phyloP scores from a whole-genome alignment of 2,329 filamentous ascomycete species.

The Thermochaetoides dissita region DNA sequence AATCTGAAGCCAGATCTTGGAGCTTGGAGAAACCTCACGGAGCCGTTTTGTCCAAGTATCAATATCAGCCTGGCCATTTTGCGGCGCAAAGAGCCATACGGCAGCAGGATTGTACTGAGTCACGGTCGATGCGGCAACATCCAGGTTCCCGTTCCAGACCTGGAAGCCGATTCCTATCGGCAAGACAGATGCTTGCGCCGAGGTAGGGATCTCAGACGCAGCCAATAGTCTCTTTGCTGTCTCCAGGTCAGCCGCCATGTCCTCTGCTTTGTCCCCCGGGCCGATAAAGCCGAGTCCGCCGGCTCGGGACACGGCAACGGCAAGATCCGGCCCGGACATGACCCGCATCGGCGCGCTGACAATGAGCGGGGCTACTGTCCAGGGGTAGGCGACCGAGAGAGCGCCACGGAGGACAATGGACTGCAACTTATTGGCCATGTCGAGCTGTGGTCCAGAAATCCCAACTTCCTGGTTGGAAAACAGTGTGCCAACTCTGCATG shows the following conservation, averaged over 20 bases:
- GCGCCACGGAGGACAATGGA: slow-evolving; percentile 1
- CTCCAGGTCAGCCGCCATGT: slow-evolving; percentile 20
- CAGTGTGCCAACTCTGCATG: background rate
- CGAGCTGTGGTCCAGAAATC: background rate
- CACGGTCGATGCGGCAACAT: slow-evolving; percentile 19
- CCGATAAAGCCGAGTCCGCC: slow-evolving; percentile 49
- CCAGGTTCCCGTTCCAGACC: slow-evolving; percentile 29
- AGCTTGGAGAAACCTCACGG: slow-evolving; percentile 25
- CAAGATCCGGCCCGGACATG: slow-evolving; percentile 41
- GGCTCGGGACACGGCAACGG: slow-evolving; percentile 52
- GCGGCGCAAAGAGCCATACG: slow-evolving; percentile 34
- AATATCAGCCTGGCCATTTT: slow-evolving; percentile 22
- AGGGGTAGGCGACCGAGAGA: slow-evolving; percentile 26
- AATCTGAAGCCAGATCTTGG: slow-evolving; percentile 39
- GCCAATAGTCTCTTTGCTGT: slow-evolving; percentile 14
- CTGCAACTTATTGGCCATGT: slow-evolving; percentile 2
- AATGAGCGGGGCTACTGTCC: slow-evolving; percentile 44
- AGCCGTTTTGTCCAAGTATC: slow-evolving; percentile 32
- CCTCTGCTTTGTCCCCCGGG: slow-evolving; percentile 22
- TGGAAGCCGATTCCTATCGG: slow-evolving; percentile 35
- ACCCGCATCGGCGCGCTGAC: slow-evolving; percentile 55
- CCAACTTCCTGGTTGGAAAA: background rate
- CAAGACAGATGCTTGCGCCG: slow-evolving; percentile 15
- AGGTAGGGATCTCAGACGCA: slow-evolving; percentile 2
- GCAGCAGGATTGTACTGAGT: slow-evolving; percentile 22